A percentile compares a stretch with the other conserved stretches of the same genome.
phyloP scores from a whole-genome alignment of 2,329 filamentous ascomycete genomes.

The Mollisia scopiformis region DNA sequence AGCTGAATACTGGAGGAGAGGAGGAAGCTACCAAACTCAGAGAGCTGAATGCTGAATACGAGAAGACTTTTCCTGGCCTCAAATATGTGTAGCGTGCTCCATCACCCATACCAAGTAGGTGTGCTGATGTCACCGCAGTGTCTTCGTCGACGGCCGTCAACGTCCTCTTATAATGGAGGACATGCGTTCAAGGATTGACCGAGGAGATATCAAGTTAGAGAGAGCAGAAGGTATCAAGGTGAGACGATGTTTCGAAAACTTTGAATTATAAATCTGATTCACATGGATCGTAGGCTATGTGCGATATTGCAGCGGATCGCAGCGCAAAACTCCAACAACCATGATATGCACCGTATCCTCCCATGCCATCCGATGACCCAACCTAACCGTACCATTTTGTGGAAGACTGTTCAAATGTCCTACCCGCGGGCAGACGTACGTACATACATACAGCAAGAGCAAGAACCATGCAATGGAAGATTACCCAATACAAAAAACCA shows the following conservation, averaged over 20 bases:
- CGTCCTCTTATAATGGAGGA: constrained; percentile 78
- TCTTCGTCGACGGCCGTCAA: constrained; percentile 85
- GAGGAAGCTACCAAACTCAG: constrained; percentile 61
- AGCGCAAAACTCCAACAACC: constrained; percentile 44
- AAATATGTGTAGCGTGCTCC: constrained; percentile 66
- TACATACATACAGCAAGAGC: too few species aligned
- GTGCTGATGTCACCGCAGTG: constrained; percentile 45
- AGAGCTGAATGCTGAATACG: constrained; percentile 76
- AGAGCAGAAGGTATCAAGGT: constrained; percentile 76
- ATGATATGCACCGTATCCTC: constrained; percentile 2
- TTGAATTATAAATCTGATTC: constrained; percentile 17
- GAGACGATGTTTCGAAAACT: constrained; percentile 18
- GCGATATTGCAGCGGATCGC: constrained; percentile 83
- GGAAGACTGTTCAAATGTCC: too few species aligned
- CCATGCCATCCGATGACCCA: neutral
- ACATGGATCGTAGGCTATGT: constrained; percentile 67
- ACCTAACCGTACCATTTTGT: constrained; percentile 13
- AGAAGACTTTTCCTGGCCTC: constrained; percentile 78
- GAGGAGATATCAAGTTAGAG: constrained; percentile 68
- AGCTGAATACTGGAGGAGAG: constrained; percentile 61
- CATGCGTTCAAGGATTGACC: constrained; percentile 74
- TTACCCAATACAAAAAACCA: constrained; percentile 14
- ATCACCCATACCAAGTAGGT: neutral
- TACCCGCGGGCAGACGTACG: too few species aligned
- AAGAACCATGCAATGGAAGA: constrained; percentile 16